Evolutionary conservation across 202 grass and related monocot species (phyloP), one percentile per base, ranked within the genome.

Genomic region (Zizania palustris): DNA sequence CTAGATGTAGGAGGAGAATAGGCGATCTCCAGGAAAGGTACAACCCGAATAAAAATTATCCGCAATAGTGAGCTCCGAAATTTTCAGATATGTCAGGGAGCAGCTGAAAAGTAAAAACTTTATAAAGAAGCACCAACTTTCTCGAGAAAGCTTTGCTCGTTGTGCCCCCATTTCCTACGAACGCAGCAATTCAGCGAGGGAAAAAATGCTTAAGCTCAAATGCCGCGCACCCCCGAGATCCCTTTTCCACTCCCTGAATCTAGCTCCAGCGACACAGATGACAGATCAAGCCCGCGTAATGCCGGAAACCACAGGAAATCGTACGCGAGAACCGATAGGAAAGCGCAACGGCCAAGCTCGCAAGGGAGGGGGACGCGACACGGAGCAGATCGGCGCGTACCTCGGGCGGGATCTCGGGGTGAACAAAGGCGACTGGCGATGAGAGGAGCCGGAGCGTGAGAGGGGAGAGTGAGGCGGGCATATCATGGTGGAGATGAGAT

Each of bases 231-330:
- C n/a, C 49, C 57, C 58, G 2, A 77, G 62, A 77, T 77, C 62
- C 75, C 46, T 48, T 56, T 76, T 41, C 75, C 48, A 56, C 46
- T 28, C 46, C 33, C 2, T n/a, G 20, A 20, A 56, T 28, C 35
- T n/a, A 15, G 46, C 19, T 67, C 36, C 7, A 56, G 28, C 36
- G 12, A 21, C 36, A 77, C 36, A 77, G 48, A 77, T 77, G 18
- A 77, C 36, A 77, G 48, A 77, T 77, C 75, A 67, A 77, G 74
- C 45, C 3, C 45, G 4, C 59, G 49, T 5, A 65, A 77, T 22
- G 44, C 34, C 7, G 11, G 51, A 76, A 18, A 53, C 6, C 13
- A 14, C 42, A 11, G 45, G 28, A 28, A 28, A 28, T 28, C 28
- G 28, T 28, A 28, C 28, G 28, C 28, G 28, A 28, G 28, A 28